Base-by-base conservation (phyloP, 1,139 yeast species). In the Candida sojae region DNA sequence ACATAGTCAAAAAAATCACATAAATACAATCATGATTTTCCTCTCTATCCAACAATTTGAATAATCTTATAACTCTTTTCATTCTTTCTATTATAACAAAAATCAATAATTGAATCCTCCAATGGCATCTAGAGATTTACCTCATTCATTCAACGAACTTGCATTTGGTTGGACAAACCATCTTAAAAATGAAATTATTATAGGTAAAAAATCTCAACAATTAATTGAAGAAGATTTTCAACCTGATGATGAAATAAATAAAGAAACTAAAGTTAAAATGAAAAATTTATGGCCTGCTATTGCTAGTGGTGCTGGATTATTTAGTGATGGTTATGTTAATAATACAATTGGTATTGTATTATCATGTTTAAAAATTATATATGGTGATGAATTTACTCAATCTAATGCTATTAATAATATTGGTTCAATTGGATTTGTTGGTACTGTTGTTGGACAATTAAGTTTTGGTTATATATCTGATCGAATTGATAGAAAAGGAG, bases 301-400 rank as follows among this genome's bases (percentile, higher is more conserved):
- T 55, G 84, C 91, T 25, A 84, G 96, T 1, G 97, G 97, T 54
- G 93, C 96, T 1, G 97, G 97, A 48, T 74, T 91, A 47, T 89
- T 91, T 64, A 84, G 93, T 29, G 97, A 91, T 67, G 97, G 97
- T 51, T 90, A 89, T 62, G 86, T 88, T 56, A 89, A 89, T 66
- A 88, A 88, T 69, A 83, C 95, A 44, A 87, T 89, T 52, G 82
- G 91, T 49, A 79, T 92, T 11, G 95, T 86, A 21, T 76, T 84
- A 43, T 82, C 92, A 11, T 83, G 91, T 68, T 74, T 91, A 53
- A 64, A 75, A n/a, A 68, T 64, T 3, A 71, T 90, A 37, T 90
- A 90, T 62, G 90, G 90, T 10, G 64, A 64, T 0, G 80, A 79
- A 57, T 85, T 85, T 62, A 66, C 80, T 2, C 59, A 77, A 10